Conservation (phyloP, 768 basidiomycete genomes). For the Lentinula lateritia region DNA sequence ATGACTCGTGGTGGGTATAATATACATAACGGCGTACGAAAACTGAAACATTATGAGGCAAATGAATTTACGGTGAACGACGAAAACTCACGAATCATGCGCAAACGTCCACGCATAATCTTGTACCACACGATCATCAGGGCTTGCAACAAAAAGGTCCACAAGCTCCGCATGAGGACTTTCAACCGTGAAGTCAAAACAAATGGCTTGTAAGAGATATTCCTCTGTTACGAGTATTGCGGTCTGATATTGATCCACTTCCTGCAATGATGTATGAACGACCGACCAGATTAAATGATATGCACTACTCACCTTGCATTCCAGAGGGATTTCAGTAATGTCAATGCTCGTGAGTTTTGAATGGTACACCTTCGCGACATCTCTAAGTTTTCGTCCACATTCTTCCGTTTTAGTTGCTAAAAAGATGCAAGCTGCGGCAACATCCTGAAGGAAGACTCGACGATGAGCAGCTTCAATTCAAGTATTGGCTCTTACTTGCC, state of each 20-base stretch:
- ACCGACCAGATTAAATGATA: slow-evolving; percentile 9
- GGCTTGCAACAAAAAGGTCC: slow-evolving; percentile 59
- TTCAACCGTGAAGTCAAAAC: slow-evolving; percentile 78
- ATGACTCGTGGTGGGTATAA: slow-evolving; percentile 64
- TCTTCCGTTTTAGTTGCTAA: slow-evolving; percentile 91
- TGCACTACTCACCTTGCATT: slow-evolving; percentile 48
- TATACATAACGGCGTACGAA: slow-evolving; percentile 74
- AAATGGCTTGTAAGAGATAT: slow-evolving; percentile 72
- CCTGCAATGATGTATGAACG: slow-evolving; percentile 35
- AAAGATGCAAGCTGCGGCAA: slow-evolving; percentile 83
- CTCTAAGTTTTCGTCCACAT: slow-evolving; percentile 80
- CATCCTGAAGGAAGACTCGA: slow-evolving; percentile 44
- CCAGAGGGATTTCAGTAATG: slow-evolving; percentile 48
- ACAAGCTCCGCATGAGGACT: slow-evolving; percentile 75
- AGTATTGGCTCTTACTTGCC: slow-evolving; percentile 48
- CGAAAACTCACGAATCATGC: slow-evolving; percentile 71
- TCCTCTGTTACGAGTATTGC: slow-evolving; percentile 74
- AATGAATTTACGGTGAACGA: slow-evolving; percentile 4
- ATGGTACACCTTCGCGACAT: slow-evolving; percentile 71
- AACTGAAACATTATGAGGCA: slow-evolving; percentile 35
- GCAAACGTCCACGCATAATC: slow-evolving; percentile 85
- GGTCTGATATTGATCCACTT: slow-evolving; percentile 66
- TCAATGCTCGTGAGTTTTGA: slow-evolving; percentile 60
- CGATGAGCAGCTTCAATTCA: slow-evolving; percentile 6
- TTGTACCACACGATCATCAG: slow-evolving; percentile 44